These are phyloP conservation scores for Colletotrichum tropicale DNA, from an alignment of 2,329 filamentous ascomycete species.

Conservation along the genomic window DNA sequence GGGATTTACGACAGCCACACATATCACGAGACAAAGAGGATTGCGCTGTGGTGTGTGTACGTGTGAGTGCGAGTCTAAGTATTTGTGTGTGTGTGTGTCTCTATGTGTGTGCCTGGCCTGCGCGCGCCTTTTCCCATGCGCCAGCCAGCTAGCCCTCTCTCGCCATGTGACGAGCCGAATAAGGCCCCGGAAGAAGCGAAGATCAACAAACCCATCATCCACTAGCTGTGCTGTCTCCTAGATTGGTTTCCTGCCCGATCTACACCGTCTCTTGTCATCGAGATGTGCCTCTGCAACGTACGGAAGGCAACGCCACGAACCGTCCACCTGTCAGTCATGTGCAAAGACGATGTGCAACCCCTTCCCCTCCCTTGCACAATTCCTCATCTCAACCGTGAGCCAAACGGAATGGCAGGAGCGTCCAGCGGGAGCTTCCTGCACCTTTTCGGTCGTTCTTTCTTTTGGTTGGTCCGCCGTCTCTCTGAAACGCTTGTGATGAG, in stretches of 20 bases:
- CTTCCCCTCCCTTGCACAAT: background rate
- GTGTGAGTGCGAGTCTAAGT: background rate
- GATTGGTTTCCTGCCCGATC: background rate
- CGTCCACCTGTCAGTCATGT: background rate
- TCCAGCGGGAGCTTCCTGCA: background rate
- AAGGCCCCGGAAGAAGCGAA: background rate
- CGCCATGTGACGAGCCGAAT: constrained; percentile 1
- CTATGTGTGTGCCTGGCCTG: background rate
- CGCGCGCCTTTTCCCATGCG: background rate
- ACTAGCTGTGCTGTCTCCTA: background rate
- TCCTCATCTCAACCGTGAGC: background rate
- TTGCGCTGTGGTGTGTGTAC: background rate
- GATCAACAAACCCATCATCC: background rate
- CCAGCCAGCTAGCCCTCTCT: background rate
- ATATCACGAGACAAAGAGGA: background rate
- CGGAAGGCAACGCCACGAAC: background rate
- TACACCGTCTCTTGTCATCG: background rate
- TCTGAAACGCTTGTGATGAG: background rate
- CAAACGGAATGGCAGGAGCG: background rate
- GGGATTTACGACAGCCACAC: background rate
- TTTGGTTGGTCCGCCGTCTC: background rate
- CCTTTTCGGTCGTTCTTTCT: background rate
- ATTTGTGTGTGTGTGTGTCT: background rate
- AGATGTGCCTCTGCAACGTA: background rate
- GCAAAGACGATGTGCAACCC: background rate